Evolutionary conservation across 805 yeast species (phyloP).

Genomic region (Diddensiella caesifluorescens): DNA sequence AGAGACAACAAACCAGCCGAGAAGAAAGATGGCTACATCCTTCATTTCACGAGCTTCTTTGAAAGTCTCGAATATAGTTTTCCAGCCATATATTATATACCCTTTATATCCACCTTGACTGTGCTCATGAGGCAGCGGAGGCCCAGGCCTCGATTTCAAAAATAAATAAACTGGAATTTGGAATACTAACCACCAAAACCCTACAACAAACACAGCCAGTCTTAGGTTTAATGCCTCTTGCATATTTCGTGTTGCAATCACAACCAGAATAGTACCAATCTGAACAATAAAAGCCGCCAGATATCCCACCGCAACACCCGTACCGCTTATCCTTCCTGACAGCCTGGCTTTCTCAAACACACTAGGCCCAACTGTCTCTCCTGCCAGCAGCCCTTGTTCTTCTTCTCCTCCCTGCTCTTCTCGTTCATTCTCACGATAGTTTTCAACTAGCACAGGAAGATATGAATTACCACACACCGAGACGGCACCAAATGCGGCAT

Average conservation of each 20-base stretch:
- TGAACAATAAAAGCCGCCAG: constrained; percentile 65
- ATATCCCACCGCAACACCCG: constrained; percentile 69
- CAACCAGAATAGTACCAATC: constrained; percentile 49
- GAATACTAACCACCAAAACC: constrained; percentile 72
- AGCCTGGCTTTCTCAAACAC: constrained; percentile 15
- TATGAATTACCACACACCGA: constrained; percentile 76
- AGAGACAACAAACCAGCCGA: constrained; percentile 73
- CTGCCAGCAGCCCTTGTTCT: neutral
- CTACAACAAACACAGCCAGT: constrained; percentile 57
- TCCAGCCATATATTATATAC: constrained; percentile 58
- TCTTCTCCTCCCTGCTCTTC: neutral
- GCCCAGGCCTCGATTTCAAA: constrained; percentile 43
- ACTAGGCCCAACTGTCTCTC: neutral
- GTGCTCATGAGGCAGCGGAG: constrained; percentile 27
- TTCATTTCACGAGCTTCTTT: constrained; percentile 52
- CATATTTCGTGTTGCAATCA: constrained; percentile 35
- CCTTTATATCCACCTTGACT: constrained; percentile 9
- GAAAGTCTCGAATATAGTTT: constrained; percentile 49
- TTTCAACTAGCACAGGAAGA: constrained; percentile 51
- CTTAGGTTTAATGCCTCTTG: constrained; percentile 42
- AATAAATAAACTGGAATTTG: constrained; percentile 54
- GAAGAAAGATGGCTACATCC: constrained; percentile 60
- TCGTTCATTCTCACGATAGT: neutral
- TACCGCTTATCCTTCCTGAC: constrained; percentile 47
- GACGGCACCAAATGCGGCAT: constrained; percentile 69